Conservation (phyloP, 495 filamentous ascomycete species). For the Aspergillus baeticus region DNA sequence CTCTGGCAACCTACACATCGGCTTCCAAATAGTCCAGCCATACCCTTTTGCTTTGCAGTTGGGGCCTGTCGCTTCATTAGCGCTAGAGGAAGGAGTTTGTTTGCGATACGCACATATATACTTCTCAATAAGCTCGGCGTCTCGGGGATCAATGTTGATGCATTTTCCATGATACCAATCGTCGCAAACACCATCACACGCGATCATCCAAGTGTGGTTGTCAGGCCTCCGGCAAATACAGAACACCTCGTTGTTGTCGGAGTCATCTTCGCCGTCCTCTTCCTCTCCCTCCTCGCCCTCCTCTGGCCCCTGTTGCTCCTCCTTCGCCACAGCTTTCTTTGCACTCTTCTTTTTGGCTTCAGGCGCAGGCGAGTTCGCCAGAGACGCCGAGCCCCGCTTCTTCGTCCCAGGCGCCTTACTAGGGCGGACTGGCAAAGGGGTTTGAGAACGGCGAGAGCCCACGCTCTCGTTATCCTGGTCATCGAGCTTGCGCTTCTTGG, state of each 20-base stretch:
- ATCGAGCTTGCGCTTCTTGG: conserved; percentile 58
- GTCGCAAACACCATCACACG: conserved; percentile 68
- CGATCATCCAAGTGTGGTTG: conserved; percentile 76
- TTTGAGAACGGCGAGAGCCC: conserved; percentile 43
- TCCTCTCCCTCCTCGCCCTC: conserved; percentile 14
- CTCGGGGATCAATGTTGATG: conserved; percentile 58
- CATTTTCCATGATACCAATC: conserved; percentile 76
- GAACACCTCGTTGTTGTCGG: conserved; percentile 53
- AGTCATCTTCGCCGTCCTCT: conserved; percentile 29
- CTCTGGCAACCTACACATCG: conserved; percentile 60
- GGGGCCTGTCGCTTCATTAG: conserved; percentile 41
- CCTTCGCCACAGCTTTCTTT: conserved; percentile 21
- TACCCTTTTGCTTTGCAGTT: conserved; percentile 54
- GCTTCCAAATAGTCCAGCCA: conserved; percentile 64
- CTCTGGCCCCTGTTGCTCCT: conserved; percentile 18
- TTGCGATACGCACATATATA: conserved; percentile 59
- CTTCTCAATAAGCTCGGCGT: conserved; percentile 64
- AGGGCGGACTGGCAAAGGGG: conserved; percentile 46
- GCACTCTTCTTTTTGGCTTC: conserved; percentile 35
- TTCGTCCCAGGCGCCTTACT: conserved; percentile 46
- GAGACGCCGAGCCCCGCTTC: conserved; percentile 40
- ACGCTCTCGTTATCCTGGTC: conserved; percentile 46
- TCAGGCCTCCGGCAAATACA: conserved; percentile 72
- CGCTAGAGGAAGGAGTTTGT: background rate
- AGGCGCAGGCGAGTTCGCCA: conserved; percentile 40